phyloP scores from a whole-genome alignment of 106 monocot genomes.

The Dioscorea alata region DNA sequence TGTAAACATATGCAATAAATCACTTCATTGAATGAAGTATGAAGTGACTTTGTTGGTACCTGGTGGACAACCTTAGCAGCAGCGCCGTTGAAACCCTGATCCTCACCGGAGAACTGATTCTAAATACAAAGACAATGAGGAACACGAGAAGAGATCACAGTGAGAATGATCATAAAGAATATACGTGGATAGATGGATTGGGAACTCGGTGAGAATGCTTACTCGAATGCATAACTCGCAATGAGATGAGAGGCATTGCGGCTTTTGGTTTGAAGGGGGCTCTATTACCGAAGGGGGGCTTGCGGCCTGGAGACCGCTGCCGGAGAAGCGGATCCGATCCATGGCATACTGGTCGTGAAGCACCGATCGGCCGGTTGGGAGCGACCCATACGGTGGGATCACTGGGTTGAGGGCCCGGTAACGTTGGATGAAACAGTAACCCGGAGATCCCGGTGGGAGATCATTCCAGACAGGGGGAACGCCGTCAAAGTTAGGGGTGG shows the following conservation, averaged over 20 bases:
- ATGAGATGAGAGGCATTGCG: slow-evolving; percentile 25
- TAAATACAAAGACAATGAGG: not conserved
- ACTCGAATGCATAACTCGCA: slow-evolving; percentile 57
- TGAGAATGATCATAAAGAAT: not conserved
- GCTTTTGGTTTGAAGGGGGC: slow-evolving; percentile 72
- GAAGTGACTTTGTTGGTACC: not conserved
- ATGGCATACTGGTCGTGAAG: slow-evolving; percentile 1
- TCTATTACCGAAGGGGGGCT: slow-evolving; percentile 12
- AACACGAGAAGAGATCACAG: not conserved
- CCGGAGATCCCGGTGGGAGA: not conserved
- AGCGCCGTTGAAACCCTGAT: not conserved
- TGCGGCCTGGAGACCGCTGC: not conserved
- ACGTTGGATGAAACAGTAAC: slow-evolving; percentile 1
- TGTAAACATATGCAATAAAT: not conserved
- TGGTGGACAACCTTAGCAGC: not conserved
- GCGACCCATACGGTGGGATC: not conserved
- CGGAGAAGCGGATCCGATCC: slow-evolving; percentile 6
- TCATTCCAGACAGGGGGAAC: not conserved
- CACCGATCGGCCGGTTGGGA: slow-evolving; percentile 3
- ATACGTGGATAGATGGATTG: not conserved
- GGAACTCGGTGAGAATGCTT: not conserved
- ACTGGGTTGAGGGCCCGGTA: not conserved
- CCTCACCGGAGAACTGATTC: not conserved
- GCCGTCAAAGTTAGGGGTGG: not conserved
- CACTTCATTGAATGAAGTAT: slow-evolving; percentile 6